Evolutionary conservation across 139 green algal genomes (phyloP).

Genomic region (Bryopsis sp.): DNA sequence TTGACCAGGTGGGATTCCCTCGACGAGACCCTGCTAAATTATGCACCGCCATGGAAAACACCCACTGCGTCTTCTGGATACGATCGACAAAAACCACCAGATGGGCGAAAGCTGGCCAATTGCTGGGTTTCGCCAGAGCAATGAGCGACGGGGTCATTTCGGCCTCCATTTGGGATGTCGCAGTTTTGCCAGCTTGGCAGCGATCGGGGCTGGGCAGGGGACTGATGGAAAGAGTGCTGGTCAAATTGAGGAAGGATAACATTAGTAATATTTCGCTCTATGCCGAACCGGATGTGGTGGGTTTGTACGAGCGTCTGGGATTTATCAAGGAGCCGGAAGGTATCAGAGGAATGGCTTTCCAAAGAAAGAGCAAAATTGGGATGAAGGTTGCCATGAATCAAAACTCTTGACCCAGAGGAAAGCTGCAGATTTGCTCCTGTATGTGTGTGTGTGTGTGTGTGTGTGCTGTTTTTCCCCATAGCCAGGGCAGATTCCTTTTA

Average conservation of each 20-base stretch:
- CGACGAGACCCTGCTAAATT: constrained; percentile 56
- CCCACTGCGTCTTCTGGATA: constrained; percentile 61
- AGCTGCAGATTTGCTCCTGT: too few species aligned
- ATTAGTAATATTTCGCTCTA: constrained; percentile 78
- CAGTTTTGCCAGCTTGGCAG: constrained; percentile 74
- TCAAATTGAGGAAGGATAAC: constrained; percentile 51
- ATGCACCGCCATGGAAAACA: constrained; percentile 58
- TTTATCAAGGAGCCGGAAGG: constrained; percentile 60
- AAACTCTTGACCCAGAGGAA: too few species aligned
- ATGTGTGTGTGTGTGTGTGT: too few species aligned
- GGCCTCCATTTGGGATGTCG: constrained; percentile 83
- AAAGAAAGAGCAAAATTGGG: too few species aligned
- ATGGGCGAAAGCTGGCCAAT: constrained; percentile 43
- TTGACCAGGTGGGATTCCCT: constrained; percentile 69
- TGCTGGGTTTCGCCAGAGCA: constrained; percentile 75
- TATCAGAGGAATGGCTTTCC: constrained; percentile 74
- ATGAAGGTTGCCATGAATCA: too few species aligned
- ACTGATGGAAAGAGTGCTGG: constrained; percentile 68
- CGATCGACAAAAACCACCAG: constrained; percentile 38
- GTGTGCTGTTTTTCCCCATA: too few species aligned
- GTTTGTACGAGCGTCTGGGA: constrained; percentile 75
- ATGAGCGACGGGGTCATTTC: constrained; percentile 68
- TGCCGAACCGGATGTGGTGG: constrained; percentile 61
- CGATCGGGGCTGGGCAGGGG: constrained; percentile 58
- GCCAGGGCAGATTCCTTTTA: too few species aligned